Percentiles rank a stretch among this genome's conserved stretches.
These are phyloP conservation scores for Acanthochlamys bracteata DNA, from an alignment of 106 monocot genomes.

Conservation along the genomic window DNA sequence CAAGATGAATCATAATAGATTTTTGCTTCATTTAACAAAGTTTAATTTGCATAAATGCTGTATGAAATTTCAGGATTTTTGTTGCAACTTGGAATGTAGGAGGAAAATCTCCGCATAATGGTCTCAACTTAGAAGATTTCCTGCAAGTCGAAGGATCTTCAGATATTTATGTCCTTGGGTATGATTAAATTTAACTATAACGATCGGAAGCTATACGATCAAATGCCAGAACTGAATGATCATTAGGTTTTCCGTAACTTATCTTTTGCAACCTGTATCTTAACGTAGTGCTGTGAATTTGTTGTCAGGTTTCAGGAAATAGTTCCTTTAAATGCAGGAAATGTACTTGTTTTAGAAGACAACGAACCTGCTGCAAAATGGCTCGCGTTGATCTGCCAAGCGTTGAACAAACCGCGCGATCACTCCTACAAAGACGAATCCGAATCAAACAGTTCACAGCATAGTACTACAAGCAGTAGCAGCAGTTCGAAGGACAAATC, in stretches of 20 bases:
- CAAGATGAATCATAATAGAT: not conserved
- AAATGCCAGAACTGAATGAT: too few relatives aligned
- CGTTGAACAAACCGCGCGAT: constrained; percentile 59
- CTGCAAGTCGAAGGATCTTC: constrained; percentile 66
- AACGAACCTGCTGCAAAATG: constrained; percentile 84
- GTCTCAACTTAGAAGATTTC: constrained; percentile 71
- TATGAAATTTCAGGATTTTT: constrained; percentile 51
- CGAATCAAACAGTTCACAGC: not conserved
- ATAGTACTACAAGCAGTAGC: not conserved
- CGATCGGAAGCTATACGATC: too few relatives aligned
- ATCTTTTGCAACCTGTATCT: not conserved
- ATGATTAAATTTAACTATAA: too few relatives aligned
- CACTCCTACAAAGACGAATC: not conserved
- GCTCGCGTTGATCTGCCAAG: constrained; percentile 65
- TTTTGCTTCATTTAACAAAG: not conserved
- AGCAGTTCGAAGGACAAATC: constrained; percentile 26
- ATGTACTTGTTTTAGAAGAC: constrained; percentile 81
- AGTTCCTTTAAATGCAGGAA: constrained; percentile 92
- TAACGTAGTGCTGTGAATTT: too few relatives aligned
- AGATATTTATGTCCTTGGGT: constrained; percentile 93
- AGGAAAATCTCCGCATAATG: constrained; percentile 63
- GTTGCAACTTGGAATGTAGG: constrained; percentile 98
- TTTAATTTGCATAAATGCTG: not conserved
- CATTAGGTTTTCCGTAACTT: too few relatives aligned
- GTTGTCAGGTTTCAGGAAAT: constrained; percentile 99